A percentile compares a stretch with the other conserved stretches of the same genome.
Conservation (phyloP, 2,329 filamentous ascomycete species). For the Xylaria sp. region DNA sequence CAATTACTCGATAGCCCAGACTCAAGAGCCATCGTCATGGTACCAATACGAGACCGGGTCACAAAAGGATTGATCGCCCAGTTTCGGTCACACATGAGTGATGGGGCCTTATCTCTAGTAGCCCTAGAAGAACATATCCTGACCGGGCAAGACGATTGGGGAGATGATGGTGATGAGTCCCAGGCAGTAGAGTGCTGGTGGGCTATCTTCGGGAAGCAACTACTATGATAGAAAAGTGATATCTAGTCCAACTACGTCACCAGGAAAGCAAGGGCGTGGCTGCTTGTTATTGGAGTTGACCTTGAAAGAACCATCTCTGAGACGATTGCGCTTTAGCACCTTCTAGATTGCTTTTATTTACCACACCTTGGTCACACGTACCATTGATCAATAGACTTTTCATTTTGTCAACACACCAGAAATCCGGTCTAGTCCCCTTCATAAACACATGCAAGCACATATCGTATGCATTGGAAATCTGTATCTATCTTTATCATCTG, state of each 20-base stretch:
- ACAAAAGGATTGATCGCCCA: constrained; percentile 69
- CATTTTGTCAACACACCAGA: too few species aligned
- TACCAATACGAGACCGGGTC: constrained; percentile 80
- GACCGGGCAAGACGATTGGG: constrained; percentile 79
- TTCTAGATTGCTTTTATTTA: too few species aligned
- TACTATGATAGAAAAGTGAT: background rate
- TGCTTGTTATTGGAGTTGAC: background rate
- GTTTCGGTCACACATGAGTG: constrained; percentile 71
- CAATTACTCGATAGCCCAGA: constrained; percentile 69
- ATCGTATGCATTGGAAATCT: too few species aligned
- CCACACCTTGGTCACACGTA: too few species aligned
- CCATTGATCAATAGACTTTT: too few species aligned
- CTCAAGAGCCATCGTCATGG: constrained; percentile 79
- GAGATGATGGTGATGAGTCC: constrained; percentile 64
- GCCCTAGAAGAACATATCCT: constrained; percentile 71
- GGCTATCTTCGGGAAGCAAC: constrained; percentile 64
- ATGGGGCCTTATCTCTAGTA: constrained; percentile 59
- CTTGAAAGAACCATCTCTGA: too few species aligned
- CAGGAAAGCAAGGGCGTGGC: background rate
- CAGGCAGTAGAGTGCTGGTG: constrained; percentile 73
- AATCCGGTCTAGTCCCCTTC: too few species aligned
- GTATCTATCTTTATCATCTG: too few species aligned
- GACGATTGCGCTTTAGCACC: too few species aligned
- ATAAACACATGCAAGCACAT: too few species aligned
- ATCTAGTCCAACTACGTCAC: background rate